phyloP scores from a whole-genome alignment of 257 asterid species.

The Nicotiana paniculata region DNA sequence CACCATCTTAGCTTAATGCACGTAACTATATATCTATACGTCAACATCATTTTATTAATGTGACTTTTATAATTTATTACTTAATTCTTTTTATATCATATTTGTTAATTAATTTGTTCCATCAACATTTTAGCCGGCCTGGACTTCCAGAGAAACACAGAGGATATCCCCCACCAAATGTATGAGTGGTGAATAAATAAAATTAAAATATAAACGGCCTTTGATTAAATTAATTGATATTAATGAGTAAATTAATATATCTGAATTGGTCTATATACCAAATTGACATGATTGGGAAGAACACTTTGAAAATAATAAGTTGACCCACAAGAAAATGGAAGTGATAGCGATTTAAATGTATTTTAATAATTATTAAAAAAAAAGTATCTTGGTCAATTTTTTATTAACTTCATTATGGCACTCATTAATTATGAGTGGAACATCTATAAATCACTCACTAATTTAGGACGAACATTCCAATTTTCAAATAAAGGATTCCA shows the following conservation, averaged over 20 bases:
- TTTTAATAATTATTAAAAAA: not conserved
- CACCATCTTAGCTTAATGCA: conserved; percentile 5
- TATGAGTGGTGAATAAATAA: not conserved
- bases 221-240: not conserved
- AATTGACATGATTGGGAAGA: conserved; percentile 7
- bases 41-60: not conserved
- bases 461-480: conserved; percentile 10
- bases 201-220: not conserved
- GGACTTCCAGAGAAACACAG: not conserved
- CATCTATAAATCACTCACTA: not conserved
- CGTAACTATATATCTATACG: not conserved
- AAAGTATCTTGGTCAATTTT: not conserved
- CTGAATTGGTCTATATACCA: not conserved
- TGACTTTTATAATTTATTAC: not conserved
- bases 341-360: not conserved
- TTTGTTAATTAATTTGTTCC: not conserved
- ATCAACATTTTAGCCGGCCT: not conserved
- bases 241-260: not conserved
- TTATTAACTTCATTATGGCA: not conserved
- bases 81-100: not conserved
- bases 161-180: not conserved
- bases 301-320: not conserved
- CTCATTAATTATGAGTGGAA: conserved; percentile 2
- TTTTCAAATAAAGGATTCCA: not conserved
- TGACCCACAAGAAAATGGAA: not conserved